Conservation (phyloP, 768 basidiomycete species). For the Tylopilus rubrobrunneus region DNA sequence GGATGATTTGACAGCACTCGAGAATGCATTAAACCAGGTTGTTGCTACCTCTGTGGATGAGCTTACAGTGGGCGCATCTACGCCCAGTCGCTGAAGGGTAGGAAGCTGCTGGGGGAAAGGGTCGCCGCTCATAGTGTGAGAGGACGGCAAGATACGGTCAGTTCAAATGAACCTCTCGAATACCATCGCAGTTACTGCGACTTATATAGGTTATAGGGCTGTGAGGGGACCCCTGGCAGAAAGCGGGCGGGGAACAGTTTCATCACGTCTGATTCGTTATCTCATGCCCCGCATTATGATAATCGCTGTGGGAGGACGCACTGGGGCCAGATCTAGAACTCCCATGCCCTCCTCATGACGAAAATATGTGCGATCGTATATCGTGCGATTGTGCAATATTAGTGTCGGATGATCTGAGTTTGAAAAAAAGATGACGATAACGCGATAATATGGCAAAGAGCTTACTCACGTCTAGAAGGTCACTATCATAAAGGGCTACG, state of each 20-base stretch:
- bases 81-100: constrained; percentile 26
- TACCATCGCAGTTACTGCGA: not conserved
- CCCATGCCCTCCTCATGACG: no score
- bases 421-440: no score
- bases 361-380: no score
- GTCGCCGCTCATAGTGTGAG: constrained; percentile 15
- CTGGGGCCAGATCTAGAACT: no score
- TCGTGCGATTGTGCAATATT: no score
- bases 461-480: no score
- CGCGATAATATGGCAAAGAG: no score
- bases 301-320: no score
- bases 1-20: constrained; percentile 17
- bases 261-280: not conserved
- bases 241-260: no score
- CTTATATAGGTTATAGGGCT: not conserved
- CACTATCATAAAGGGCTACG: no score
- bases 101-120: constrained; percentile 26
- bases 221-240: not conserved
- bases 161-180: not conserved
- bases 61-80: constrained; percentile 16
- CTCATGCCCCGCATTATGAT: not conserved
- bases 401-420: no score
- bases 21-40: constrained; percentile 24
- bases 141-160: not conserved
- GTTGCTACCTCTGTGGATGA: constrained; percentile 22